Evolutionary conservation across 345 rosid species (phyloP), one percentile per base, ranked within the genome.

Genomic region (Toxicodendron radicans): DNA sequence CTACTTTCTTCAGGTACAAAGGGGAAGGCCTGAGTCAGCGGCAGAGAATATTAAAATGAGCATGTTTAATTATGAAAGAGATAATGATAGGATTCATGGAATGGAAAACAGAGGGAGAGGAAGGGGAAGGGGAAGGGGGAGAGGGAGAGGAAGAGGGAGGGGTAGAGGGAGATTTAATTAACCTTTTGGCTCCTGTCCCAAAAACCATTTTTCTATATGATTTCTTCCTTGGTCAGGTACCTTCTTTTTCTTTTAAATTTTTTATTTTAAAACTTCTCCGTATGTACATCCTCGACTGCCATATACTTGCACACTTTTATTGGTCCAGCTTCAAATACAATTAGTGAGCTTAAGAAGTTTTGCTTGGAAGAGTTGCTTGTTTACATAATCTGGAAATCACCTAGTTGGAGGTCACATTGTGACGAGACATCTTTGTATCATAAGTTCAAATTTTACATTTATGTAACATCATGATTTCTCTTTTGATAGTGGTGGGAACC

Each of bases 51-150:
- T 95, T 75, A 85, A 85, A 80, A 78, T 82, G 87, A 87, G 81
- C 83, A 90, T 95, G 97, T 92, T 92, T 75, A 88, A 61, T 73
- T 92, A 84, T 43, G 94, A 80, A 72, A 87, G 87, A 84, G 78
- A 87, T 17, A 79, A 79, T 10, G 81, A 79, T 62, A 58, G 52
- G 60, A 53, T 14, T 41, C 64, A 73, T 10, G 79, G 61, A 1
- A 83, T 63, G 75, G 90, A 85, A 58, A 69, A 52, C 45, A 74
- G 91, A 58, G 90, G 92, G 7, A 43, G 96, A 58, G 80, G 87
- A n/a, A 53, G 88, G 35, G 89, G 92, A 20, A 73, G 87, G 43
- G 90, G 90, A 8, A 70, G 87, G 33, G 84, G 89, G 0, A 68
- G 82, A 3, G 85, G 85, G 24, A 66, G 77, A n/a, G 78, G 83